A percentile compares a stretch with the other conserved stretches of the same genome.
phyloP scores from a whole-genome alignment of 2,329 filamentous ascomycete species.

The Chrysoporthe puriensis region DNA sequence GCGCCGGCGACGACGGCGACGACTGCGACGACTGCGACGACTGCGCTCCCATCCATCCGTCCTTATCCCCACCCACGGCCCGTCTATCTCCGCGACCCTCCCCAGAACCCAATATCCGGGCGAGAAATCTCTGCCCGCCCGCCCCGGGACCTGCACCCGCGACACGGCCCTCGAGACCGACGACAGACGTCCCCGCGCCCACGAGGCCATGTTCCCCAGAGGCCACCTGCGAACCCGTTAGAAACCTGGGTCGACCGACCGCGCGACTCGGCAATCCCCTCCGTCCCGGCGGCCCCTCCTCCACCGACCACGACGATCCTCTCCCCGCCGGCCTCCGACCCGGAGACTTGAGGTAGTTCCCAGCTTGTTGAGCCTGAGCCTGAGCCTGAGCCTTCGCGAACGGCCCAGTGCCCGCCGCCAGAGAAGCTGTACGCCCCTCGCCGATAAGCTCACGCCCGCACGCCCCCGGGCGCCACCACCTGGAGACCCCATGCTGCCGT shows the following conservation, averaged over 20 bases:
- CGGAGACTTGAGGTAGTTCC: neutral
- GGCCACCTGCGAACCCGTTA: neutral
- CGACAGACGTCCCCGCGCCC: neutral
- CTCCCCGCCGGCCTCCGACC: neutral
- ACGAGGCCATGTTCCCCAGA: neutral
- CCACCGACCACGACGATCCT: neutral
- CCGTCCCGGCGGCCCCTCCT: no score
- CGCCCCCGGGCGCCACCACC: neutral
- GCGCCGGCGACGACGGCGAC: neutral
- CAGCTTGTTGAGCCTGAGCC: no score
- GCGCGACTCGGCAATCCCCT: no score
- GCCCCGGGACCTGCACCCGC: neutral
- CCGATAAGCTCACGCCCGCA: neutral
- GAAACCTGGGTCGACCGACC: neutral
- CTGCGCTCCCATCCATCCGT: neutral
- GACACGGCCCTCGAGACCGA: neutral
- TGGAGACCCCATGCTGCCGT: constrained; percentile 6
- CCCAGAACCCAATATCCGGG: neutral
- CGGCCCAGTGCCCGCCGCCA: neutral
- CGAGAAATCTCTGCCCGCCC: neutral
- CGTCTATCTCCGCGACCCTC: neutral
- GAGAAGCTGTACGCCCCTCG: neutral
- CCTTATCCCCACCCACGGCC: neutral
- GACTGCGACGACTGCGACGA: neutral
- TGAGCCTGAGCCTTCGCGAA: neutral